Conservation (phyloP, 345 rosid species). For the thale cress (Arabidopsis thaliana) region TAIR10.1 NC_003076.8:17675001-17675500, state of each 20-base stretch:
- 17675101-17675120: constrained; percentile 62
- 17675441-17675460: constrained; percentile 59
- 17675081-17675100: constrained; percentile 83
- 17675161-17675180: constrained; percentile 68
- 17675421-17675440: constrained; percentile 1
- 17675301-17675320: constrained; percentile 75
- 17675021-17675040: neutral
- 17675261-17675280: constrained; percentile 68
- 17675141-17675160: constrained; percentile 66
- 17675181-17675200: constrained; percentile 66
- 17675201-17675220: constrained; percentile 71
- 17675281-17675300: constrained; percentile 71
- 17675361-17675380: constrained; percentile 89
- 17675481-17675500: constrained; percentile 69
- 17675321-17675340: constrained; percentile 96
- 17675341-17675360: constrained; percentile 69
- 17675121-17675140: constrained; percentile 66
- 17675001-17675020: constrained; percentile 12
- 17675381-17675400: constrained; percentile 52
- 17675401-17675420: neutral
- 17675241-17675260: constrained; percentile 95
- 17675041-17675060: constrained; percentile 16
- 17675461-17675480: constrained; percentile 69
- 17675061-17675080: constrained; percentile 73
- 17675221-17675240: constrained; percentile 79